Percentiles rank a stretch among this genome's conserved stretches.
phyloP scores from a whole-genome alignment of 225 moss, liverwort and hornwort species.

The Antitrichia curtipendula region DNA sequence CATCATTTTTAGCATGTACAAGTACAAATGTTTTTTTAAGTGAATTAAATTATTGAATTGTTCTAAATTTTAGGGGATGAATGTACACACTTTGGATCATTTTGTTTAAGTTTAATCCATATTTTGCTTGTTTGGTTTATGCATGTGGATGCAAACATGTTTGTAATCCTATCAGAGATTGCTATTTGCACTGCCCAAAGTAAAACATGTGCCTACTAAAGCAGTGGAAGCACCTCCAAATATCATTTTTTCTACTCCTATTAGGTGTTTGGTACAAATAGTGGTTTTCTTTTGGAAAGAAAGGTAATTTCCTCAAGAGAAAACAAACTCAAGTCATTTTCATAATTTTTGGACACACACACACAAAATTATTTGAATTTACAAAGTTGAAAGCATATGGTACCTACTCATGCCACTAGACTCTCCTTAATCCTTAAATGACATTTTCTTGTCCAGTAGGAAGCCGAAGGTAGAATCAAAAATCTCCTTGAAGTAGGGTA shows the following conservation, averaged over 20 bases:
- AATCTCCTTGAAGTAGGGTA: background rate
- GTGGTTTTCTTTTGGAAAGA: background rate
- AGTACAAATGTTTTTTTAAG: background rate
- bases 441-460: fast-evolving
- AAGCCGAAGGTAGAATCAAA: fast-evolving
- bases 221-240: background rate
- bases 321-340: background rate
- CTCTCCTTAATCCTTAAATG: background rate
- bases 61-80: background rate
- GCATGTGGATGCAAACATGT: background rate
- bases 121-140: background rate
- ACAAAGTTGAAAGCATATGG: background rate
- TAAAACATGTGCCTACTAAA: background rate
- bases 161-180: background rate
- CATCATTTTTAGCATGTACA: fast-evolving
- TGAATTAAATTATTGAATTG: background rate
- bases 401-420: background rate
- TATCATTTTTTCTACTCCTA: background rate
- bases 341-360: background rate
- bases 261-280: background rate
- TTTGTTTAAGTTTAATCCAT: background rate
- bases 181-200: too few relatives aligned
- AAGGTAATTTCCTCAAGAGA: background rate
- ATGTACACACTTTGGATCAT: fast-evolving
- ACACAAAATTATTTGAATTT: fast-evolving